Conservation (phyloP, 768 basidiomycete genomes). For the Boletellus ananas region DNA sequence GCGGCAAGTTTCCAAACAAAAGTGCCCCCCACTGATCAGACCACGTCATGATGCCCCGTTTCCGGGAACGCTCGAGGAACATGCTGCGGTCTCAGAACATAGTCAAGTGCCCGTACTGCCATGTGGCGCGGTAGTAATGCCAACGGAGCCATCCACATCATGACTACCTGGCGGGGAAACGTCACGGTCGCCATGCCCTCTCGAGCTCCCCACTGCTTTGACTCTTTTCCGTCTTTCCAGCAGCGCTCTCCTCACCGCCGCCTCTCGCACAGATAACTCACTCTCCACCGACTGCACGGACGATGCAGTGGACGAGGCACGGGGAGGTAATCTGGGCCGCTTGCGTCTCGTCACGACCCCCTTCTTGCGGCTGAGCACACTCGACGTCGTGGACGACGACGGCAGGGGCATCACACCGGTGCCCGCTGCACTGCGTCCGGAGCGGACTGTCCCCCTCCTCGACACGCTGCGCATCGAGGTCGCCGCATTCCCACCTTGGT, state of each 20-base stretch:
- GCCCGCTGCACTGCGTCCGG: slow-evolving; percentile 1
- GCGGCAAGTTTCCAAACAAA: too few relatives aligned
- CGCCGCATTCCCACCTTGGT: background rate
- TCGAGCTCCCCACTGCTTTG: slow-evolving; percentile 7
- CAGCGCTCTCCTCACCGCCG: slow-evolving; percentile 23
- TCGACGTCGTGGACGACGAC: slow-evolving; percentile 11
- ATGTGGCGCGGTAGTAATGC: background rate
- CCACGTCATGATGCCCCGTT: too few relatives aligned
- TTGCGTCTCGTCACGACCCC: slow-evolving; percentile 16
- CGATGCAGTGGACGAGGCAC: slow-evolving; percentile 26
- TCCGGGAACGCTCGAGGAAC: too few relatives aligned
- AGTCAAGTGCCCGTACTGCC: background rate
- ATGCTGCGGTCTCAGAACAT: background rate
- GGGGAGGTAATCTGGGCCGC: slow-evolving; percentile 17
- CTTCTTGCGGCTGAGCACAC: slow-evolving; percentile 20
- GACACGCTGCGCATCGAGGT: slow-evolving; percentile 3
- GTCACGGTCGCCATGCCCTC: background rate
- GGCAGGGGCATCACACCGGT: background rate
- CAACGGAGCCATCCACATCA: background rate
- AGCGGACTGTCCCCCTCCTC: slow-evolving; percentile 9
- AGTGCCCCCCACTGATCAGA: too few relatives aligned
- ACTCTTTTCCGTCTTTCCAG: slow-evolving; percentile 25
- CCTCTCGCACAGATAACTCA: slow-evolving; percentile 19
- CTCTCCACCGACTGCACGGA: slow-evolving; percentile 25
- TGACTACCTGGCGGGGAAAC: background rate